Conservation (phyloP, 495 filamentous ascomycete genomes). For the Hypoxylon intermedium region DNA sequence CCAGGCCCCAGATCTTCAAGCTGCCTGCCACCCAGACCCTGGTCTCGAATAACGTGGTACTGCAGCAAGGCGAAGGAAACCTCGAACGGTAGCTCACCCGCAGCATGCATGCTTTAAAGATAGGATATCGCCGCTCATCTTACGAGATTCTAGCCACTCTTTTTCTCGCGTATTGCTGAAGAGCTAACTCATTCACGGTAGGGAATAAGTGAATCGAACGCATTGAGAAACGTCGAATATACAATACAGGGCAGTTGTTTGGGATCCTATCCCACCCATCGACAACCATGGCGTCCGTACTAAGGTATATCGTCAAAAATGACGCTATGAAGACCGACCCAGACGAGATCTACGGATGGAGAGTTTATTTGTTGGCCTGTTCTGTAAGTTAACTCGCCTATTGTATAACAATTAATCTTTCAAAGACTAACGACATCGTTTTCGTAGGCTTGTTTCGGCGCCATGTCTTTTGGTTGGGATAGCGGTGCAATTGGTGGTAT, state of each 20-base stretch:
- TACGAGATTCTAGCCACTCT: conserved; percentile 1
- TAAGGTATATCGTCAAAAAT: conserved; percentile 75
- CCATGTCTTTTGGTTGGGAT: conserved; percentile 74
- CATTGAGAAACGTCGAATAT: conserved; percentile 4
- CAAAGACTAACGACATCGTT: conserved; percentile 16
- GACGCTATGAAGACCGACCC: conserved; percentile 78
- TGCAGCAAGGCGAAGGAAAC: conserved; percentile 28
- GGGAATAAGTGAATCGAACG: not conserved
- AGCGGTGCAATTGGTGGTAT: conserved; percentile 73
- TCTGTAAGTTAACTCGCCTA: conserved; percentile 58
- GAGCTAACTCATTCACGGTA: conserved; percentile 9
- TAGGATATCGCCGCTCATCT: conserved; percentile 24
- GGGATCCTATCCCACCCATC: conserved; percentile 23
- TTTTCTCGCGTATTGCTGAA: conserved; percentile 20
- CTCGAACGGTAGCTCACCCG: conserved; percentile 26
- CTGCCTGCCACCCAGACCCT: conserved; percentile 13
- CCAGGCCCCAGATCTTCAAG: conserved; percentile 20
- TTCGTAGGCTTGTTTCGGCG: conserved; percentile 72
- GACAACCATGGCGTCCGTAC: conserved; percentile 45
- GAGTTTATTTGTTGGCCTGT: conserved; percentile 71
- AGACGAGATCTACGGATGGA: conserved; percentile 80
- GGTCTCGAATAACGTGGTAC: conserved; percentile 29
- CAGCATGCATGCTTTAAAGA: conserved; percentile 32
- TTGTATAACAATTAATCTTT: not conserved
- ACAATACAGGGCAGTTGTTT: conserved; percentile 2